Conservation (phyloP, 257 asterid species). For the Plantago major region DNA sequence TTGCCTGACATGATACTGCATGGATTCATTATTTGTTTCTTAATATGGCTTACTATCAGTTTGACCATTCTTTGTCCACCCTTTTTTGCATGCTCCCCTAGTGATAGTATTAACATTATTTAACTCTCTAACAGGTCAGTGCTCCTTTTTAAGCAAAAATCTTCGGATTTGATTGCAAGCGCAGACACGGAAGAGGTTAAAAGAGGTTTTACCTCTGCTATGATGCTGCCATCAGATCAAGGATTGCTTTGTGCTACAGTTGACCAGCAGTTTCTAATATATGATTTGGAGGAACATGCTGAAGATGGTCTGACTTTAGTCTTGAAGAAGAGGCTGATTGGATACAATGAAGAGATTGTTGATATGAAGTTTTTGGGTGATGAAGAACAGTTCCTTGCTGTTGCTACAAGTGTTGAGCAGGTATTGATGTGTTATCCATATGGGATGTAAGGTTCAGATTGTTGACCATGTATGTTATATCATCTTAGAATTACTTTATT, state of each 20-base stretch:
- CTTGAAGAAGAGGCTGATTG: constrained; percentile 74
- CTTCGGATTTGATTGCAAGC: constrained; percentile 69
- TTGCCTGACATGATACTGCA: too few species aligned
- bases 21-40: too few species aligned
- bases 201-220: constrained; percentile 82
- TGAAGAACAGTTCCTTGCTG: constrained; percentile 86
- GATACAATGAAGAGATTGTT: constrained; percentile 90
- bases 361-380: constrained; percentile 97
- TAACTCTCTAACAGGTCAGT: constrained; percentile 44
- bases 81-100: constrained; percentile 8
- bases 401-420: constrained; percentile 92
- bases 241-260: constrained; percentile 87
- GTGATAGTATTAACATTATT: constrained; percentile 7
- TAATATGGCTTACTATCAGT: too few species aligned
- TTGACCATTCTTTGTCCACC: constrained; percentile 1
- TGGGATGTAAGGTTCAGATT: constrained; percentile 3
- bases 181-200: constrained; percentile 61
- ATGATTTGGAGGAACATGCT: constrained; percentile 45
- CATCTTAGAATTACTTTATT: neutral
- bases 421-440: constrained; percentile 27
- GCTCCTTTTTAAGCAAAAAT: constrained; percentile 78
- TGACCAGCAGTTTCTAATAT: constrained; percentile 92
- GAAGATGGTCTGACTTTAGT: constrained; percentile 46
- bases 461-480: neutral
- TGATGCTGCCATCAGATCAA: constrained; percentile 69